Evolutionary conservation across 768 basidiomycete genomes (phyloP).

Genomic region (Podaxis pistillaris): DNA sequence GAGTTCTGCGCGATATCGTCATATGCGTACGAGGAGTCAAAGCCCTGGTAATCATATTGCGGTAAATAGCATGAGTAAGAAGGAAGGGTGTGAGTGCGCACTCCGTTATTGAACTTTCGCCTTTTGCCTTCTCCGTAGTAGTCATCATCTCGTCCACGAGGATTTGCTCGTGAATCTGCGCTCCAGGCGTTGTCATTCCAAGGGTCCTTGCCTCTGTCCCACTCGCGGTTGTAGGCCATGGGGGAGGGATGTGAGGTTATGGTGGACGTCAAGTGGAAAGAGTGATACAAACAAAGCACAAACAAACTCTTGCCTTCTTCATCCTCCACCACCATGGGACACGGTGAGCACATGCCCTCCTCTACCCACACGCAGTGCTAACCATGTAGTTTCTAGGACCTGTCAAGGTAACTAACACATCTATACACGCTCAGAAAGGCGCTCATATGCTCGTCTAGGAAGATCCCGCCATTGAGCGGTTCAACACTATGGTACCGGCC

Average conservation of each 20-base stretch:
- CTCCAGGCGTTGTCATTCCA: constrained; percentile 52
- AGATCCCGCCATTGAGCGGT: constrained; percentile 62
- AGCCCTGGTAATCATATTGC: constrained; percentile 38
- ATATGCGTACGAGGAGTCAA: constrained; percentile 15
- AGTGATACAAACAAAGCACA: constrained; percentile 35
- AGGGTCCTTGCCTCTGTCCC: constrained; percentile 76
- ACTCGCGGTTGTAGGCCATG: constrained; percentile 83
- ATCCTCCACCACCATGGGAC: constrained; percentile 44
- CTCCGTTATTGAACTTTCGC: constrained; percentile 77
- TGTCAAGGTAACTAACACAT: constrained; percentile 45
- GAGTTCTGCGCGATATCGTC: constrained; percentile 20
- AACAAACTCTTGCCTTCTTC: constrained; percentile 30
- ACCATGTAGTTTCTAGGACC: constrained; percentile 39
- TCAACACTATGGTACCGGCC: constrained; percentile 44
- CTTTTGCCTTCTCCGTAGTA: constrained; percentile 71
- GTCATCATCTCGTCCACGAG: constrained; percentile 66
- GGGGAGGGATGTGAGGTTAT: constrained; percentile 14
- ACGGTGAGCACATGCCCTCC: constrained; percentile 41
- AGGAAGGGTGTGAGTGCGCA: constrained; percentile 32
- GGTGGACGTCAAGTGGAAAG: constrained; percentile 30
- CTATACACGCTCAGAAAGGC: neutral
- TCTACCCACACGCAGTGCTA: constrained; percentile 15
- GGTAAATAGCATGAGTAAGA: constrained; percentile 22
- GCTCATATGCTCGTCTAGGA: constrained; percentile 24
- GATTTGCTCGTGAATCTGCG: constrained; percentile 35